phyloP scores from a whole-genome alignment of 306 rosid species.

The Lathyrus tuberosus region DNA sequence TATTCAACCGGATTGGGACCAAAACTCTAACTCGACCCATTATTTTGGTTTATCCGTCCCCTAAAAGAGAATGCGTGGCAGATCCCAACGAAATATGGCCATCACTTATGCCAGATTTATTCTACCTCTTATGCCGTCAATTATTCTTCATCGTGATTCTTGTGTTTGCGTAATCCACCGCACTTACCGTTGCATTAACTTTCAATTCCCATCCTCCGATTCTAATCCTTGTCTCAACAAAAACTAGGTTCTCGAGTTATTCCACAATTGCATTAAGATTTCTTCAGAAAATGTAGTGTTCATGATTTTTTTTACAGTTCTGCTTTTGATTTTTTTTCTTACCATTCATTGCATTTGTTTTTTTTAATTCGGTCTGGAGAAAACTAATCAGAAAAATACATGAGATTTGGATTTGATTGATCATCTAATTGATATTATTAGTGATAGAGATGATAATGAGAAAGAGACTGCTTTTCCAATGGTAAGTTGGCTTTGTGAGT shows the following conservation, averaged over 20 bases:
- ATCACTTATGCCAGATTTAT: too few species aligned
- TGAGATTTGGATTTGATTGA: constrained; percentile 88
- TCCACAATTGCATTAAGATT: constrained; percentile 80
- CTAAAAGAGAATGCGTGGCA: too few species aligned
- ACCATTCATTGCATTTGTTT: background rate
- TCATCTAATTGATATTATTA: constrained; percentile 72
- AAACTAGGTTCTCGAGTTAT: constrained; percentile 59
- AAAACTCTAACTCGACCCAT: too few species aligned
- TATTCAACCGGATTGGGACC: too few species aligned
- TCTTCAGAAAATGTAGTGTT: constrained; percentile 68
- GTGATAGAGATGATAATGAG: constrained; percentile 62
- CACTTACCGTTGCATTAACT: too few species aligned
- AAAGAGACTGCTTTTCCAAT: constrained; percentile 78
- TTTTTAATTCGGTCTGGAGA: constrained; percentile 46
- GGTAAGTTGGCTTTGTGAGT: constrained; percentile 47
- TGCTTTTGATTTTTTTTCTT: background rate
- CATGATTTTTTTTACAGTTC: background rate
- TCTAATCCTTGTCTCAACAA: constrained; percentile 48
- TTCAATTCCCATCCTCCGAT: too few species aligned
- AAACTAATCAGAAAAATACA: constrained; percentile 87
- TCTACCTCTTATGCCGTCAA: too few species aligned
- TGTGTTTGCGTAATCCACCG: too few species aligned
- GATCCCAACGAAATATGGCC: too few species aligned
- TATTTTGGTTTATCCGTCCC: too few species aligned
- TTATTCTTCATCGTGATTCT: too few species aligned